Evolutionary conservation across 2,329 filamentous ascomycete genomes (phyloP).

Genomic region (Byssoonygena ceratinophila): DNA sequence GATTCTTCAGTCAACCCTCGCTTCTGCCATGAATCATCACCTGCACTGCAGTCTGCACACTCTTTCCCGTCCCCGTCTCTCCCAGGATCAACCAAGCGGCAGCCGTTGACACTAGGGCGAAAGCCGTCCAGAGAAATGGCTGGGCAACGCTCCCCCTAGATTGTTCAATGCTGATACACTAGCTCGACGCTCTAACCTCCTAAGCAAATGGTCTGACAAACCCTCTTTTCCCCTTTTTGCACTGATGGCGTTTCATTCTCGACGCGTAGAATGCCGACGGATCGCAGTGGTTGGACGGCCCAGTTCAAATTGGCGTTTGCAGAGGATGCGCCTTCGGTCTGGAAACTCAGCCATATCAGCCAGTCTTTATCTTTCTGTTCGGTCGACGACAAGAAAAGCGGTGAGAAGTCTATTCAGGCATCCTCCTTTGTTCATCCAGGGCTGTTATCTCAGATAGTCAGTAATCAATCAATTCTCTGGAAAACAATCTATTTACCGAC

Average conservation of each 20-base stretch:
- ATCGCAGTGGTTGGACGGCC: not conserved
- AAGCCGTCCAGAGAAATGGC: not conserved
- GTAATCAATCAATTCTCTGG: too few relatives aligned
- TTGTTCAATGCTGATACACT: conserved; percentile 8
- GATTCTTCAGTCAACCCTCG: not conserved
- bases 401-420: not conserved
- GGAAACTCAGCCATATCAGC: not conserved
- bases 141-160: not conserved
- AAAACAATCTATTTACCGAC: too few relatives aligned
- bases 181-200: not conserved
- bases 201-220: conserved; percentile 2
- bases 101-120: not conserved
- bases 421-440: not conserved
- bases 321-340: not conserved
- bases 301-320: not conserved
- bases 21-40: too few relatives aligned
- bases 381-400: not conserved
- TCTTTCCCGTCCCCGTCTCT: too few relatives aligned
- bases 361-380: not conserved
- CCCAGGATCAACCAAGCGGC: too few relatives aligned
- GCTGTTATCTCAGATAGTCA: too few relatives aligned
- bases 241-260: conserved; percentile 1
- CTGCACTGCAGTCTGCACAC: too few relatives aligned
- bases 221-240: not conserved
- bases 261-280: not conserved